Percentiles rank a stretch among this genome's conserved stretches.
Conservation (phyloP, 1,284 basidiomycete genomes). For the Microbotryum saponariae region DNA sequence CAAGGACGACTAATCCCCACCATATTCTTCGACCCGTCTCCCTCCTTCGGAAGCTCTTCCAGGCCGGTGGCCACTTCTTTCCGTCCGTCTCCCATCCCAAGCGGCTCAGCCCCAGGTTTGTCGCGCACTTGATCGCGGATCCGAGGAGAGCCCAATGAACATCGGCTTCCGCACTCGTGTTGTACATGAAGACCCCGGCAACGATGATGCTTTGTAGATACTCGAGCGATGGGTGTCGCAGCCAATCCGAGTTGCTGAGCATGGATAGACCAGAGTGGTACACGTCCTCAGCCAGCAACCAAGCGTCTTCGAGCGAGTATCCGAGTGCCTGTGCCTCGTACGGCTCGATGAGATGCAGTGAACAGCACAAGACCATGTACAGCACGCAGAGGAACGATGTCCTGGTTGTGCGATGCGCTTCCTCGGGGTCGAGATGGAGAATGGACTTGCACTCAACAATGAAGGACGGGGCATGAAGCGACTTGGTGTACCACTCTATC, state of each 20-base stretch:
- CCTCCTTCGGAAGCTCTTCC: slow-evolving; percentile 29
- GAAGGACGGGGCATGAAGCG: slow-evolving; percentile 1
- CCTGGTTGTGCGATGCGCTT: neutral
- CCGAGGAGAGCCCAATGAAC: slow-evolving; percentile 37
- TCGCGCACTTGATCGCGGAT: slow-evolving; percentile 34
- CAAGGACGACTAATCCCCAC: slow-evolving; percentile 34
- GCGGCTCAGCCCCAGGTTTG: slow-evolving; percentile 25
- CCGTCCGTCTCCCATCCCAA: slow-evolving; percentile 11
- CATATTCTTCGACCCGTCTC: slow-evolving; percentile 38
- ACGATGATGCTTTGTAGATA: slow-evolving; percentile 37
- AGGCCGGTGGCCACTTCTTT: slow-evolving; percentile 18
- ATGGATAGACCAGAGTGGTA: slow-evolving; percentile 36
- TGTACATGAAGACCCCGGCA: slow-evolving; percentile 38
- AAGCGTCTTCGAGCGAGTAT: slow-evolving; percentile 28
- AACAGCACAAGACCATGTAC: slow-evolving; percentile 37
- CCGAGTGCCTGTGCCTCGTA: slow-evolving; percentile 21
- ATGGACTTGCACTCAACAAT: neutral
- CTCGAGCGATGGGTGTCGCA: slow-evolving; percentile 36
- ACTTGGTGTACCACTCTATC: slow-evolving; percentile 4
- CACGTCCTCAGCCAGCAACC: slow-evolving; percentile 30
- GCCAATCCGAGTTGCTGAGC: slow-evolving; percentile 36
- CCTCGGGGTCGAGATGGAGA: neutral
- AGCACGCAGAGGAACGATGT: slow-evolving; percentile 33
- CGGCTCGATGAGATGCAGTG: slow-evolving; percentile 35
- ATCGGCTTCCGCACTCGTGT: slow-evolving; percentile 37